A percentile compares a stretch with the other conserved stretches of the same genome.
Conservation (phyloP, 192 early-diverging fungal genomes). For the Coemansia sp. region DNA sequence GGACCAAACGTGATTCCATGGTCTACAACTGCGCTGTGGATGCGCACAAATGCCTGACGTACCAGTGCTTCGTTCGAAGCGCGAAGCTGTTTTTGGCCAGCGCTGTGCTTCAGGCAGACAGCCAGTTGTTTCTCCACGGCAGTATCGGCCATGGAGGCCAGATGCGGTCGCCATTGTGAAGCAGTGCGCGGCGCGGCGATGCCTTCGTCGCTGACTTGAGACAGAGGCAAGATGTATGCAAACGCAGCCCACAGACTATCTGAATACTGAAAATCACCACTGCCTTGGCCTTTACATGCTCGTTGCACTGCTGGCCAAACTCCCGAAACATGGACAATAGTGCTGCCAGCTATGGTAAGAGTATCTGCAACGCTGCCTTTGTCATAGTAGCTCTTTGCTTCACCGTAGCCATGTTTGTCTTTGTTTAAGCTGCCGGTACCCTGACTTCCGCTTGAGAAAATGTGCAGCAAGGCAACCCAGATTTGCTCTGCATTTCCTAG, state of each 20-base stretch:
- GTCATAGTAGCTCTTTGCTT: not conserved
- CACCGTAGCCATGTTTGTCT: not conserved
- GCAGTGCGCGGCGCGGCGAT: conserved; percentile 36
- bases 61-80: conserved; percentile 27
- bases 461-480: conserved; percentile 36
- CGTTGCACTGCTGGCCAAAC: conserved; percentile 23
- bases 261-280: not conserved
- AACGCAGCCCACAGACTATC: conserved; percentile 33
- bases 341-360: not conserved
- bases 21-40: conserved; percentile 18
- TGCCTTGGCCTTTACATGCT: not conserved
- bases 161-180: conserved; percentile 9
- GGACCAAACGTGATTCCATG: conserved; percentile 14
- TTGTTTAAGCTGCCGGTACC: not conserved
- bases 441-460: conserved; percentile 10
- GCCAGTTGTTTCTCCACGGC: conserved; percentile 25
- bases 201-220: conserved; percentile 45
- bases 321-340: not conserved
- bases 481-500: conserved; percentile 18
- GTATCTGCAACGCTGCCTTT: not conserved
- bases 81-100: not conserved
- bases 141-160: conserved; percentile 22
- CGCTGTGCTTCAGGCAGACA: conserved; percentile 1
- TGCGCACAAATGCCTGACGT: conserved; percentile 42
- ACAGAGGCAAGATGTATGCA: conserved; percentile 18